These are phyloP conservation scores for Puccinia horiana DNA, from an alignment of 1,284 basidiomycete genomes.

Conservation along the genomic window DNA sequence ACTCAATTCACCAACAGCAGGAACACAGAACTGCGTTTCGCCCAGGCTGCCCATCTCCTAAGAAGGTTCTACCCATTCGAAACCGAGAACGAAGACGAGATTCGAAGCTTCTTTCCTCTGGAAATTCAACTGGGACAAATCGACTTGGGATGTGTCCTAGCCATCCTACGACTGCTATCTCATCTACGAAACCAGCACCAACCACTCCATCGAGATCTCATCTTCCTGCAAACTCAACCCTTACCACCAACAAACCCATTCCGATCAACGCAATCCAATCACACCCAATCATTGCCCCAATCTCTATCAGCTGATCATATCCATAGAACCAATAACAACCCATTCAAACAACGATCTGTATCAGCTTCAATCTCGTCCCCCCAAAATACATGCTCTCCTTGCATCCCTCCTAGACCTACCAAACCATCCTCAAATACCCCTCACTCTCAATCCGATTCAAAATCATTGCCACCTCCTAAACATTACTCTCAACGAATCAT, in stretches of 20 bases:
- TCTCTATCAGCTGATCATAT: background rate
- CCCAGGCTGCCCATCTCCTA: conserved; percentile 39
- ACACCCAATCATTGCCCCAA: background rate
- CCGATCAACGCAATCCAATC: background rate
- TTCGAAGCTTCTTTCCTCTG: conserved; percentile 46
- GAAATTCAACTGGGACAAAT: conserved; percentile 46
- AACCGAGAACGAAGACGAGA: conserved; percentile 41
- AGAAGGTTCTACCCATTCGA: conserved; percentile 38
- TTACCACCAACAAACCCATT: conserved; percentile 20
- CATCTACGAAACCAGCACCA: background rate
- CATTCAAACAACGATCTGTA: conserved; percentile 12
- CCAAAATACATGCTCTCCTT: background rate
- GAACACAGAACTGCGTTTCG: conserved; percentile 21
- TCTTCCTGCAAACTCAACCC: conserved; percentile 39
- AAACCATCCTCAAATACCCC: background rate
- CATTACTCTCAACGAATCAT: conserved; percentile 22
- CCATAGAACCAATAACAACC: background rate
- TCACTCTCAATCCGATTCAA: conserved; percentile 25
- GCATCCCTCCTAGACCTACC: conserved; percentile 8
- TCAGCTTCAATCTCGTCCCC: background rate
- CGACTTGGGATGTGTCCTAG: conserved; percentile 28
- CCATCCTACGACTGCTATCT: conserved; percentile 29
- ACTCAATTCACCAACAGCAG: background rate
- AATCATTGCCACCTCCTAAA: conserved; percentile 29
- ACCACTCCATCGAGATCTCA: conserved; percentile 20